Percentiles rank a stretch among this genome's conserved stretches.
These are phyloP conservation scores for Lactifluus rugatus DNA, from an alignment of 768 basidiomycete species.

Conservation along the genomic window DNA sequence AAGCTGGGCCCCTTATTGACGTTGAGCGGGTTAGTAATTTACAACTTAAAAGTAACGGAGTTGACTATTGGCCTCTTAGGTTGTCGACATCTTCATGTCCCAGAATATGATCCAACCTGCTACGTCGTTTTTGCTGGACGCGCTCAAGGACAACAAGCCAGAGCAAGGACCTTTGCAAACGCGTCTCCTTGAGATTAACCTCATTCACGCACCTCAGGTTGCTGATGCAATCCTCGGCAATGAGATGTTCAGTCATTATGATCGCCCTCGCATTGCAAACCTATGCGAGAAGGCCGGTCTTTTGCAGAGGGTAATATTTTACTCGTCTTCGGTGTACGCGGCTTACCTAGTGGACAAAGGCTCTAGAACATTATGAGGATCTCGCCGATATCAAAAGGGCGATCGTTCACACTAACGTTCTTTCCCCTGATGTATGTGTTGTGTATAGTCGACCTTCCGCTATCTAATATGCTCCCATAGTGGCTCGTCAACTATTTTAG, in stretches of 20 bases:
- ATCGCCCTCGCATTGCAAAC: conserved; percentile 93
- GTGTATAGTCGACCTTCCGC: neutral
- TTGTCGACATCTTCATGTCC: conserved; percentile 98
- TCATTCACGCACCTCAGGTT: conserved; percentile 94
- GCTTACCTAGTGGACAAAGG: conserved; percentile 38
- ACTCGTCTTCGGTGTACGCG: neutral
- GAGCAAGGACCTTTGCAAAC: conserved; percentile 97
- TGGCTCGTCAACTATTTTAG: conserved; percentile 99
- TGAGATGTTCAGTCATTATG: conserved; percentile 97
- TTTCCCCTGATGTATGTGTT: conserved; percentile 66
- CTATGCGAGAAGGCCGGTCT: conserved; percentile 97
- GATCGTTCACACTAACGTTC: conserved; percentile 80
- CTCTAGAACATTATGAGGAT: conserved; percentile 97
- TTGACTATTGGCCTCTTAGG: conserved; percentile 32
- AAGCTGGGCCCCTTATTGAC: conserved; percentile 85
- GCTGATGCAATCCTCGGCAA: conserved; percentile 98
- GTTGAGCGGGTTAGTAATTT: conserved; percentile 63
- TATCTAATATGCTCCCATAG: conserved; percentile 30
- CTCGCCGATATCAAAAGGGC: conserved; percentile 98
- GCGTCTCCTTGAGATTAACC: conserved; percentile 94
- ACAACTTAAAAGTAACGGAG: neutral
- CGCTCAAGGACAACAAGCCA: conserved; percentile 95
- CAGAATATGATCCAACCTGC: conserved; percentile 99
- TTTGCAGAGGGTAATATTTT: conserved; percentile 66
- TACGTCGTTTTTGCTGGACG: conserved; percentile 94